Conservation (phyloP, 1,284 basidiomycete species). For the Ganoderma resinaceum region DNA sequence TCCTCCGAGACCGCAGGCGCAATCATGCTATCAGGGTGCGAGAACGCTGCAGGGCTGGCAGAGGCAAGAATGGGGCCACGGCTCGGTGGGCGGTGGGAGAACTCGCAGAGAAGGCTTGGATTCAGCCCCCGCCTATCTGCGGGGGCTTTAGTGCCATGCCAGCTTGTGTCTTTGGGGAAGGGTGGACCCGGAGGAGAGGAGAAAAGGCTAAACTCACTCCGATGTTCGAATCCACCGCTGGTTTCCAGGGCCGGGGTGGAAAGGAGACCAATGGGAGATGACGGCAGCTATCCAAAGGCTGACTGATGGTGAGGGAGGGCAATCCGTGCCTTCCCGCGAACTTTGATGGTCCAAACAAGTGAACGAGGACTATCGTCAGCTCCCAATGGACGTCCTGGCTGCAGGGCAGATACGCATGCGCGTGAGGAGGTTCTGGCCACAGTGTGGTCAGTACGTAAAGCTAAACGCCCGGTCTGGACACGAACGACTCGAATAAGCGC, state of each 20-base stretch:
- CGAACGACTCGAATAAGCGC: not conserved
- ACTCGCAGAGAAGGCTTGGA: not conserved
- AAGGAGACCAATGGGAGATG: conserved; percentile 17
- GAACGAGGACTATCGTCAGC: conserved; percentile 1
- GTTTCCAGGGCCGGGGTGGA: conserved; percentile 5
- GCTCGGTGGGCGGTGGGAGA: conserved; percentile 11
- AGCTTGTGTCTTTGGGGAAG: conserved; percentile 1
- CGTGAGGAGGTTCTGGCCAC: not conserved
- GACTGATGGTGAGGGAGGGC: conserved; percentile 6
- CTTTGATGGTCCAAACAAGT: conserved; percentile 24
- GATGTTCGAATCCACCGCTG: conserved; percentile 20
- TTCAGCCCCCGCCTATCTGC: conserved; percentile 12
- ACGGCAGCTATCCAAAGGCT: conserved; percentile 6
- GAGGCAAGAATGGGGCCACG: conserved; percentile 5
- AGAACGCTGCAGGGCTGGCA: conserved; percentile 17
- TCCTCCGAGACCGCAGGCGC: not conserved
- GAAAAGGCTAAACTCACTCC: conserved; percentile 34
- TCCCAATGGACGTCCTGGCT: not conserved
- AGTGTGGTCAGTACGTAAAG: not conserved
- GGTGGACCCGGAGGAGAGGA: conserved; percentile 17
- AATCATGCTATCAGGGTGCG: conserved; percentile 7
- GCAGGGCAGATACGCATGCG: not conserved
- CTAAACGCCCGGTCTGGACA: not conserved
- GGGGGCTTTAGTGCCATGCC: not conserved
- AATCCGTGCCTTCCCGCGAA: conserved; percentile 23